A percentile compares a stretch with the other conserved stretches of the same genome.
These are phyloP conservation scores for Gymnopilus junonius DNA, from an alignment of 768 basidiomycete genomes.

Conservation along the genomic window DNA sequence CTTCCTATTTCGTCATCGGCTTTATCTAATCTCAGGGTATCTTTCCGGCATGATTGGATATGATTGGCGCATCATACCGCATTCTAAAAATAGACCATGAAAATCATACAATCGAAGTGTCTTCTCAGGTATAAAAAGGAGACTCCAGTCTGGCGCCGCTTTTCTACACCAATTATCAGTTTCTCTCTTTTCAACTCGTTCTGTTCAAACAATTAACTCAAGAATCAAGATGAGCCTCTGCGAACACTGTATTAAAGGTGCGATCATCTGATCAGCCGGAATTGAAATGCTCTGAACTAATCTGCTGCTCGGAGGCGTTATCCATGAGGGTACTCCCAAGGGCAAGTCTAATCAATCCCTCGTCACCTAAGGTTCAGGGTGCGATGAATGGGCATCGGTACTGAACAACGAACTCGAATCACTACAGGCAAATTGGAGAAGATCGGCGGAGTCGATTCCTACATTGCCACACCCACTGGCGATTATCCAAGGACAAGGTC, in stretches of 20 bases:
- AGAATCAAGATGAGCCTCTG: slow-evolving; percentile 35
- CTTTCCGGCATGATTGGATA: too few relatives aligned
- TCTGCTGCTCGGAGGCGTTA: slow-evolving; percentile 41
- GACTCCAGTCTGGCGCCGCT: neutral
- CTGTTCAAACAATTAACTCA: neutral
- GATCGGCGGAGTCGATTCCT: slow-evolving; percentile 53
- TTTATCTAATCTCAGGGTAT: neutral
- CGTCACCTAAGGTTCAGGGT: neutral
- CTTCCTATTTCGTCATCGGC: neutral
- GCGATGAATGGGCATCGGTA: neutral
- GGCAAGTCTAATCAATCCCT: slow-evolving; percentile 41
- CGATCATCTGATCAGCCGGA: slow-evolving; percentile 18
- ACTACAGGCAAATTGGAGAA: slow-evolving; percentile 50
- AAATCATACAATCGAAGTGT: neutral
- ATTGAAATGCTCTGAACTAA: neutral
- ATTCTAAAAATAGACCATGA: neutral
- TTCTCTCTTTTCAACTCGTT: neutral
- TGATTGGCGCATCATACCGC: too few relatives aligned
- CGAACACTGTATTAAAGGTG: slow-evolving; percentile 23
- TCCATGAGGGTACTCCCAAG: slow-evolving; percentile 51
- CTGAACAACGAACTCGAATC: too few relatives aligned
- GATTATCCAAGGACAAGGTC: slow-evolving; percentile 59
- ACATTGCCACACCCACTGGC: slow-evolving; percentile 55
- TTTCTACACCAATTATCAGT: neutral
- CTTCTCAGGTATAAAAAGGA: neutral